phyloP scores from a whole-genome alignment of 1,284 basidiomycete genomes.

The Golubevia pallescens region DNA sequence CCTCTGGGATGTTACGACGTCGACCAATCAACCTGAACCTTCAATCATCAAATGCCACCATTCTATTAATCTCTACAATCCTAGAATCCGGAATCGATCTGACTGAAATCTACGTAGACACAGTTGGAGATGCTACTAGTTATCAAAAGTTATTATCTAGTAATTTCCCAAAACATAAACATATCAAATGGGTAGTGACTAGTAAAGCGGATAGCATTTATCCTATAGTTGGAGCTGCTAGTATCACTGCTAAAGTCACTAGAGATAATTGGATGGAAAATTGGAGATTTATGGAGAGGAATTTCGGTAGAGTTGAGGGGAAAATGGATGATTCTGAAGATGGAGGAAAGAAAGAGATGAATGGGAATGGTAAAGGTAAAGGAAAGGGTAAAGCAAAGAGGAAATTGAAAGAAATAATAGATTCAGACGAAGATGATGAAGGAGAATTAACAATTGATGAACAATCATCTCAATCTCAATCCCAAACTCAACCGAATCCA shows the following conservation, averaged over 20 bases:
- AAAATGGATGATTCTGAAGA: no score
- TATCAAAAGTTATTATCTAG: constrained; percentile 70
- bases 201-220: constrained; percentile 92
- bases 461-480: no score
- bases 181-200: constrained; percentile 78
- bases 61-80: constrained; percentile 83
- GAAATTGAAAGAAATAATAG: no score
- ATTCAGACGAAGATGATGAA: background rate
- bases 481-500: no score
- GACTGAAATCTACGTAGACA: constrained; percentile 95
- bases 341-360: background rate
- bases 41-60: constrained; percentile 89
- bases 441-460: background rate
- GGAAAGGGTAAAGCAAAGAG: background rate
- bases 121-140: constrained; percentile 83
- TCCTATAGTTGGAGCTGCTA: constrained; percentile 95
- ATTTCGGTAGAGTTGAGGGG: no score
- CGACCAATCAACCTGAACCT: constrained; percentile 88
- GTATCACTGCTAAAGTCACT: constrained; percentile 95
- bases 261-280: constrained; percentile 85
- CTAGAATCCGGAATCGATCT: constrained; percentile 80
- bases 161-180: constrained; percentile 41
- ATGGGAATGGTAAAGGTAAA: background rate
- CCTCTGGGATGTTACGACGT: constrained; percentile 83
- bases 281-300: constrained; percentile 75